phyloP scores from a whole-genome alignment of 2,329 filamentous ascomycete species.

The Ceratocystis lukuohia region DNA sequence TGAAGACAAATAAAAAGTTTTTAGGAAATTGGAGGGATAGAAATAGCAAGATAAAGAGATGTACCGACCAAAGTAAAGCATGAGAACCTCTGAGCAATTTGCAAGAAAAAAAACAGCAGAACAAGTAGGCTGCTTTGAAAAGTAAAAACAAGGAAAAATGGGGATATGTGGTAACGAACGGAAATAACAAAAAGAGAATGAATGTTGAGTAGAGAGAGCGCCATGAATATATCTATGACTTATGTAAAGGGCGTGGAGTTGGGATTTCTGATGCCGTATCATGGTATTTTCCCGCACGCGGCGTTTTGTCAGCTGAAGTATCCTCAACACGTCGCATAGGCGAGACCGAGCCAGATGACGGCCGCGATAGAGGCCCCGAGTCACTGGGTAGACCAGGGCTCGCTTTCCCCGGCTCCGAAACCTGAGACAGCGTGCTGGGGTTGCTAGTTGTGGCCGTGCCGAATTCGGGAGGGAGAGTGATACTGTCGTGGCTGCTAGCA shows the following conservation, averaged over 20 bases:
- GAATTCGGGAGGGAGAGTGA: slow-evolving; percentile 40
- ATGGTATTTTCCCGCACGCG: slow-evolving; percentile 10
- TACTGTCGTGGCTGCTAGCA: slow-evolving; percentile 83
- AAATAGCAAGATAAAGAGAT: background rate
- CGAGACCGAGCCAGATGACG: slow-evolving; percentile 13
- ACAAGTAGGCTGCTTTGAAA: no score
- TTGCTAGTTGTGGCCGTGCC: slow-evolving; percentile 19
- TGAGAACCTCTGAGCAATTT: no score
- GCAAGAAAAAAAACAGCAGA: no score
- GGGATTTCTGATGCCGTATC: background rate
- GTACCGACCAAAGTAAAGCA: no score
- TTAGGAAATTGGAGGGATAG: background rate
- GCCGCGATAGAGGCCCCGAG: background rate
- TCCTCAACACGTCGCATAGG: background rate
- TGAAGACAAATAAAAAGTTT: background rate
- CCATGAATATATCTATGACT: slow-evolving; percentile 2
- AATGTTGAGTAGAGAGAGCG: background rate
- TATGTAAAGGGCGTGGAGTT: slow-evolving; percentile 12
- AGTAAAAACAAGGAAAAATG: background rate
- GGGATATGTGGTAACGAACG: background rate
- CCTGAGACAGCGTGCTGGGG: background rate
- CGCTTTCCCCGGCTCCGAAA: background rate
- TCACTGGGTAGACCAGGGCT: background rate
- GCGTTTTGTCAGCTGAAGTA: slow-evolving; percentile 10
- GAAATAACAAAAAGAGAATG: background rate